Base-by-base conservation (phyloP, 352 stramenopile species). In the Phytopythium cucurbitacearum region DNA sequence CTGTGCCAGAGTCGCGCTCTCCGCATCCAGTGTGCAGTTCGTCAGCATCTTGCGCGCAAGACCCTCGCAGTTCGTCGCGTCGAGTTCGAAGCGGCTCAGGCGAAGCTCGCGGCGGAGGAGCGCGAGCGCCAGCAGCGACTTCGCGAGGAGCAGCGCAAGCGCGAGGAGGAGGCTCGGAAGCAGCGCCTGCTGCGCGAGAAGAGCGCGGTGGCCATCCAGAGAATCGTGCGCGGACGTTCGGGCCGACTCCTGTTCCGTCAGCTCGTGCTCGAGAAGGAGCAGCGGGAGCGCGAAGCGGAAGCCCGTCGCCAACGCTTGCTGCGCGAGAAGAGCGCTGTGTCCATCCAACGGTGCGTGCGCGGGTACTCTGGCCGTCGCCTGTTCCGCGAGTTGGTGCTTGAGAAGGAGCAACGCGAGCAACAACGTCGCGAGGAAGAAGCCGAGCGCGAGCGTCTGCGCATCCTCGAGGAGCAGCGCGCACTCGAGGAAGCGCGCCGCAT, bases 21-120 rank as follows among this genome's bases (percentile, higher is more conserved):
- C 21, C 69, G 67, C 15, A 64, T 85, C 41, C 71, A 85, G 63
- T 86, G 80, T 52, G 76, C 66, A 33, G 61, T 63, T 50, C 64
- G 76, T 0, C 56, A 73, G 42, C 71, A 57, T 40, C 28, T 72
- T 1, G 73, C 75, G 12, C 73, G 74, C 3, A 63, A 73, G 32
- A 52, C 74, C 41, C 32, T 87, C 11, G 11, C 10, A 11, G 41
- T 40, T 28, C 71, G 68, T 3, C 67, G 62, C 9, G 48, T 55
- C 16, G 67, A 57, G n/a, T 76, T 56, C 15, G 44, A 66, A 15
- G 47, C 56, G 12, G 56, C 83, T 41, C 67, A 85, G 28, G 60
- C 60, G 0, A 57, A 62, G 49, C 52, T 71, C 2, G 57, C 68
- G 37, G 57, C 66, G n/a, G 35, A 77, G 42, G 67, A 75, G 47